A percentile compares a stretch with the other conserved stretches of the same genome.
Conservation (phyloP, 208 protist species). For the Acanthamoeba polyphaga region DNA sequence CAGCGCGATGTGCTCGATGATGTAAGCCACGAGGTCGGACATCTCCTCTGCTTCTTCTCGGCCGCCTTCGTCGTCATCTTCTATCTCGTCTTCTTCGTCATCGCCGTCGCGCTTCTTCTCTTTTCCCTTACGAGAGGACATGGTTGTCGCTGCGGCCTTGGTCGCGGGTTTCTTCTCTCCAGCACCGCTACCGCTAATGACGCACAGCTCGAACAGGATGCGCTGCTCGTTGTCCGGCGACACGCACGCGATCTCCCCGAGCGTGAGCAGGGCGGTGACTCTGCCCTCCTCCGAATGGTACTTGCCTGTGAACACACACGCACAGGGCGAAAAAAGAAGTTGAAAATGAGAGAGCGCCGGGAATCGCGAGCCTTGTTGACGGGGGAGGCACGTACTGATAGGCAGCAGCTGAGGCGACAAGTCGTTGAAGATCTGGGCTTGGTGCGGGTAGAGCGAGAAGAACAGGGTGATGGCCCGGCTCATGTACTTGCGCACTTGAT, state of each 20-base stretch:
- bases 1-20: slow-evolving; percentile 65
- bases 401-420: slow-evolving; percentile 21
- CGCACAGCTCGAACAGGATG: slow-evolving; percentile 70
- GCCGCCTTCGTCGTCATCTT: not conserved
- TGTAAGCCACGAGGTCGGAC: slow-evolving; percentile 24
- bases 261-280: slow-evolving; percentile 61
- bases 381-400: slow-evolving; percentile 24
- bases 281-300: slow-evolving; percentile 54
- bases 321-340: not conserved
- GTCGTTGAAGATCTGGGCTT: slow-evolving; percentile 61
- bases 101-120: not conserved
- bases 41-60: not conserved
- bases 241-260: slow-evolving; percentile 65
- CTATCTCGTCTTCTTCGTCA: not conserved
- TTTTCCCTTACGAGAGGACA: not conserved
- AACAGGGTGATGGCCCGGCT: slow-evolving; percentile 69
- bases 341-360: not conserved
- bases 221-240: slow-evolving; percentile 60
- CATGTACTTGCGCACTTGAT: slow-evolving; percentile 71
- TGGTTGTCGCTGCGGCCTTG: not conserved
- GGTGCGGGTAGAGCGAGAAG: slow-evolving; percentile 37
- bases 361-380: not conserved
- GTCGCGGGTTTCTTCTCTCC: not conserved
- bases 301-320: not conserved
- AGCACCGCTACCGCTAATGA: not conserved